Percentiles rank a stretch among this genome's conserved stretches.
Evolutionary conservation across 129 eudicot genomes (phyloP).

Genomic region (Flaveria linearis): DNA sequence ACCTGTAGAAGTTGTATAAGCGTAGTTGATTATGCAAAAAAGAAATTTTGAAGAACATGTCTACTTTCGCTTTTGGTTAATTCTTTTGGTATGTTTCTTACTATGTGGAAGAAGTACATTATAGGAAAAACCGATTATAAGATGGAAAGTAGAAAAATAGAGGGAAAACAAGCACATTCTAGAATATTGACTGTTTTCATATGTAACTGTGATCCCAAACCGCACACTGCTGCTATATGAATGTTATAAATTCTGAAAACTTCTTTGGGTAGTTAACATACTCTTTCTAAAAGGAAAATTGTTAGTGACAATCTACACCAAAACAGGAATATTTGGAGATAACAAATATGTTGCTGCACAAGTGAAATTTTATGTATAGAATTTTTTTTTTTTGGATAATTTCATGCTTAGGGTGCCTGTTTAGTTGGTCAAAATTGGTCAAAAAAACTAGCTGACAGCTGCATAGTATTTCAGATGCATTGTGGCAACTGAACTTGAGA

Average conservation of each 20-base stretch:
- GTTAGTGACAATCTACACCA: neutral
- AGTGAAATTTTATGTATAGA: neutral
- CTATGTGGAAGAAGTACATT: constrained; percentile 17
- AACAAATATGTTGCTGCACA: constrained; percentile 7
- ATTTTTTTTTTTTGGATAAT: neutral
- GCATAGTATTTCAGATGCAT: constrained; percentile 57
- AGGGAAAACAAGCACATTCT: constrained; percentile 7
- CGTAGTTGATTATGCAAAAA: neutral
- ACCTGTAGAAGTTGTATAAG: neutral
- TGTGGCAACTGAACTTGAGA: constrained; percentile 82
- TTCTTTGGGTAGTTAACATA: neutral
- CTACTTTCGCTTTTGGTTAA: constrained; percentile 3
- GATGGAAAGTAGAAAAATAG: neutral
- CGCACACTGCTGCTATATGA: constrained; percentile 7
- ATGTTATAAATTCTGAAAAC: neutral
- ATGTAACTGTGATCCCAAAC: neutral
- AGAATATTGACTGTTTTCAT: neutral
- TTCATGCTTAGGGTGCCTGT: neutral
- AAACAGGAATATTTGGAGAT: neutral
- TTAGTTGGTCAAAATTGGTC: constrained; percentile 9
- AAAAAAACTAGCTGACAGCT: constrained; percentile 23
- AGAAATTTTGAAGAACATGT: neutral
- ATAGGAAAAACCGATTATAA: neutral
- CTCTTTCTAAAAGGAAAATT: neutral
- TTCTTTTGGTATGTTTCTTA: constrained; percentile 2